Conservation (phyloP, 2,329 filamentous ascomycete species). For the Cladosporium sp. region DNA sequence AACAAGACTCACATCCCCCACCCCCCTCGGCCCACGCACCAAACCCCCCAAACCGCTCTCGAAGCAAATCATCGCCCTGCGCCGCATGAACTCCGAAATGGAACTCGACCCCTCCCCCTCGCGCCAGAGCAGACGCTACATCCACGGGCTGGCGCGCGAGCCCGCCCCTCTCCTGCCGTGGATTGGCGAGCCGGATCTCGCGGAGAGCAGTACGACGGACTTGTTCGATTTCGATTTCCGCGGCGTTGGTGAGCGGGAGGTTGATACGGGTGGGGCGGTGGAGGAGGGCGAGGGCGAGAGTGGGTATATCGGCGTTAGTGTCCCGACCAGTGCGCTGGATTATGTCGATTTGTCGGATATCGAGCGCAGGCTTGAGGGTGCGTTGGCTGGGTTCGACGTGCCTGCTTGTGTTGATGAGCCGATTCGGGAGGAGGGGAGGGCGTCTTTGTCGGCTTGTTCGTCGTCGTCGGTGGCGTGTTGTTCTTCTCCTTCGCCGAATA, state of each 20-base stretch:
- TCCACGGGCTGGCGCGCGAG: conserved; percentile 37
- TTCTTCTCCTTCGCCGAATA: no score
- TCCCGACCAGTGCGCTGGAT: conserved; percentile 20
- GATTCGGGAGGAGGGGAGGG: conserved; percentile 15
- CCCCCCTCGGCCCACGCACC: conserved; percentile 29
- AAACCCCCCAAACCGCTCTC: conserved; percentile 35
- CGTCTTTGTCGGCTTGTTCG: neutral
- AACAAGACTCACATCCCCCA: no score
- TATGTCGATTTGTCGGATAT: conserved; percentile 23
- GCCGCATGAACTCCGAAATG: conserved; percentile 43
- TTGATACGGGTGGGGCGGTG: conserved; percentile 1
- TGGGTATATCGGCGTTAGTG: neutral
- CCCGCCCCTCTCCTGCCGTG: conserved; percentile 32
- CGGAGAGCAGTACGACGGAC: conserved; percentile 17
- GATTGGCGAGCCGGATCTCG: conserved; percentile 15
- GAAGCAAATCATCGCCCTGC: conserved; percentile 36
- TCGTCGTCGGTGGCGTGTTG: neutral
- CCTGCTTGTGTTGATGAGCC: conserved; percentile 8
- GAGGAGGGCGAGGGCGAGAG: neutral
- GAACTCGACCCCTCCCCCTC: conserved; percentile 27
- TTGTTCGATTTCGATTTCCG: conserved; percentile 26
- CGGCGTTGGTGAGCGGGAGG: no score
- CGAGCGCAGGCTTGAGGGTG: conserved; percentile 23
- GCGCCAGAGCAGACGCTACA: conserved; percentile 35
- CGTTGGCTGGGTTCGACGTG: conserved; percentile 23